Conservation (phyloP, 2,329 filamentous ascomycete species). For the Colletotrichum sp. region DNA sequence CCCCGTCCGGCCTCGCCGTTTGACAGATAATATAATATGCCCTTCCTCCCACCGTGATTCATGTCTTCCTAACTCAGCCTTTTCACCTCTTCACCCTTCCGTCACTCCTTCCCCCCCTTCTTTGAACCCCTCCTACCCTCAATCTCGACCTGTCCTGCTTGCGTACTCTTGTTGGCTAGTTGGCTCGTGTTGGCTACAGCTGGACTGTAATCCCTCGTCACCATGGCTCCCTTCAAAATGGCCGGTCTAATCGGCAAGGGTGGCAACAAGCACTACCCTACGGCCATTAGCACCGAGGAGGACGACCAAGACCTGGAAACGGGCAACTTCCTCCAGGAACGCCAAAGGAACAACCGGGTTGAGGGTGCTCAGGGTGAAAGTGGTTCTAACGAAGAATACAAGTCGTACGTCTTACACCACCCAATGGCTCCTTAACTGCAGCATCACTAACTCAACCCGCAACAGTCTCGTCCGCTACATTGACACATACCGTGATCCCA, state of each 20-base stretch:
- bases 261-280: slow-evolving; percentile 21
- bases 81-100: slow-evolving; percentile 14
- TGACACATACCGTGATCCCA: slow-evolving; percentile 41
- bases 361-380: slow-evolving; percentile 13
- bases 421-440: not conserved
- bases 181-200: slow-evolving; percentile 16
- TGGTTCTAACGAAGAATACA: slow-evolving; percentile 19
- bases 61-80: not conserved
- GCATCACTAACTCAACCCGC: not conserved
- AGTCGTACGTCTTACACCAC: slow-evolving; percentile 15
- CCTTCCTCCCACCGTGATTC: slow-evolving; percentile 18
- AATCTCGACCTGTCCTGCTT: slow-evolving; percentile 4
- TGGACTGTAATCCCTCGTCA: slow-evolving; percentile 20
- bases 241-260: slow-evolving; percentile 21
- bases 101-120: slow-evolving; percentile 10
- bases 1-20: slow-evolving; percentile 18
- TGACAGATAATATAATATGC: slow-evolving; percentile 23
- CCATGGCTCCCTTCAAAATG: slow-evolving; percentile 21
- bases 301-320: slow-evolving; percentile 21
- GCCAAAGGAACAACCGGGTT: slow-evolving; percentile 19
- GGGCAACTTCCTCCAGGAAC: slow-evolving; percentile 22
- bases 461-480: slow-evolving; percentile 33
- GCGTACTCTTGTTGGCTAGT: slow-evolving; percentile 2
- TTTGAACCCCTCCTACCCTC: not conserved
- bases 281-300: slow-evolving; percentile 19